Percentiles rank a stretch among this genome's conserved stretches.
phyloP scores from a whole-genome alignment of 768 basidiomycete genomes.

The Lactarius indigo region DNA sequence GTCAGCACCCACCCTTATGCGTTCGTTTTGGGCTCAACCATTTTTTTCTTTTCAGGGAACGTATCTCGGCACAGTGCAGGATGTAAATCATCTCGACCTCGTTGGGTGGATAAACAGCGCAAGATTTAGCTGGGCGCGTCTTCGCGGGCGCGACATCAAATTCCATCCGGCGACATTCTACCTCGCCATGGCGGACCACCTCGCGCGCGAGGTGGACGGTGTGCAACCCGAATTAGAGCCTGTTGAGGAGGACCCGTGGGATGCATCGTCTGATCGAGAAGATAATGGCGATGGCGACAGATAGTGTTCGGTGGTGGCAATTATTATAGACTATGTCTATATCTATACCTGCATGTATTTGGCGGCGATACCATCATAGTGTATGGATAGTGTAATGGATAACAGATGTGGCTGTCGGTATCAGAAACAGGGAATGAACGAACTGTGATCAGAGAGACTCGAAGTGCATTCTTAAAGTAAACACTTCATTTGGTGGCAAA shows the following conservation, averaged over 20 bases:
- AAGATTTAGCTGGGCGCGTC: slow-evolving; percentile 84
- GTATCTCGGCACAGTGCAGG: slow-evolving; percentile 86
- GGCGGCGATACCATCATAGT: slow-evolving; percentile 6
- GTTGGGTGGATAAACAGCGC: slow-evolving; percentile 94
- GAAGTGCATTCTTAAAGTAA: background rate
- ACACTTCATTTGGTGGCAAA: background rate
- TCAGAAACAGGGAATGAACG: background rate
- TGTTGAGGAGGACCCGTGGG: slow-evolving; percentile 26
- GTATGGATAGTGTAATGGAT: background rate
- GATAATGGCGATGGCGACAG: slow-evolving; percentile 7
- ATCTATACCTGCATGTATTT: slow-evolving; percentile 5
- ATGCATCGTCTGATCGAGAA: slow-evolving; percentile 25
- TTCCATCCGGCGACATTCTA: slow-evolving; percentile 94
- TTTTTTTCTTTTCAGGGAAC: slow-evolving; percentile 57
- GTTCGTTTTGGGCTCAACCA: slow-evolving; percentile 7
- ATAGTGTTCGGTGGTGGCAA: background rate
- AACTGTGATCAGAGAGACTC: background rate
- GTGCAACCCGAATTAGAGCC: slow-evolving; percentile 29
- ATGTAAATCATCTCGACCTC: slow-evolving; percentile 89
- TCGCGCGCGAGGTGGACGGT: slow-evolving; percentile 74
- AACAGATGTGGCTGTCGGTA: background rate
- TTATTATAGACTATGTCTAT: slow-evolving; percentile 5
- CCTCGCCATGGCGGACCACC: slow-evolving; percentile 72
- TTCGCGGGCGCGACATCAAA: slow-evolving; percentile 83
- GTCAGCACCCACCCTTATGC: slow-evolving; percentile 19